A percentile compares a stretch with the other conserved stretches of the same genome.
Evolutionary conservation across 768 basidiomycete genomes (phyloP).

Genomic region (Panellus pusillus): DNA sequence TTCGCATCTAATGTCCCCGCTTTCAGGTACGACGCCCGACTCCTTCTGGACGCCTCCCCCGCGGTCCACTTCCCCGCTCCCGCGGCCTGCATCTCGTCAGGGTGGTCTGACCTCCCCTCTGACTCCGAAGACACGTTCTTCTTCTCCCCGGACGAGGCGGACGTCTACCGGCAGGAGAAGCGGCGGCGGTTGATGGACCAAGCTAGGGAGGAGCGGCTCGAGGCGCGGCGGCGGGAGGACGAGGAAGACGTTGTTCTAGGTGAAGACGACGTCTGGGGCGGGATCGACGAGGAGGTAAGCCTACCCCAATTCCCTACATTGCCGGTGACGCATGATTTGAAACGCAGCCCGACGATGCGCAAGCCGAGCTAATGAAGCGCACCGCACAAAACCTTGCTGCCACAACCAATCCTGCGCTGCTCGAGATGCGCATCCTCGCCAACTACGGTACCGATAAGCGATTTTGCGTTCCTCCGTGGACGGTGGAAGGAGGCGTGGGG

Average conservation of each 20-base stretch:
- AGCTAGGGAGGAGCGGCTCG: constrained; percentile 64
- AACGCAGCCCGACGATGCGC: constrained; percentile 55
- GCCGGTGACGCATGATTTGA: constrained; percentile 1
- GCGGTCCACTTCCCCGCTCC: constrained; percentile 3
- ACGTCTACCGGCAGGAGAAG: constrained; percentile 68
- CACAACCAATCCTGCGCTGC: constrained; percentile 75
- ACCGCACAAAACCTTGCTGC: constrained; percentile 69
- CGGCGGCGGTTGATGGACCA: constrained; percentile 61
- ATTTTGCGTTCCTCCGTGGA: constrained; percentile 81
- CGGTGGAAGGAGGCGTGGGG: constrained; percentile 71
- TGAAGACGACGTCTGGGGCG: constrained; percentile 57
- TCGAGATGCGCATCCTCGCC: constrained; percentile 87
- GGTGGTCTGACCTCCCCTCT: constrained; percentile 85
- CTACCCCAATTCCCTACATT: neutral
- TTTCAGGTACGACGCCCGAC: constrained; percentile 76
- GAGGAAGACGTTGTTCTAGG: constrained; percentile 42
- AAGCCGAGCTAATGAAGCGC: constrained; percentile 67
- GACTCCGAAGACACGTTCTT: constrained; percentile 87
- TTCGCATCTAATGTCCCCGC: constrained; percentile 22
- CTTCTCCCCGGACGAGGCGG: constrained; percentile 63
- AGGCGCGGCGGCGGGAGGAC: constrained; percentile 50
- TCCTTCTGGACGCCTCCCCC: constrained; percentile 61
- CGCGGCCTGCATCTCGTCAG: constrained; percentile 42
- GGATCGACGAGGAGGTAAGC: constrained; percentile 67
- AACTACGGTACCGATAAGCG: constrained; percentile 78